Percentiles rank a stretch among this genome's conserved stretches.
These are phyloP conservation scores for Isoetes engelmannii DNA, from an alignment of 83 land plant genomes.

Conservation along the genomic window DNA sequence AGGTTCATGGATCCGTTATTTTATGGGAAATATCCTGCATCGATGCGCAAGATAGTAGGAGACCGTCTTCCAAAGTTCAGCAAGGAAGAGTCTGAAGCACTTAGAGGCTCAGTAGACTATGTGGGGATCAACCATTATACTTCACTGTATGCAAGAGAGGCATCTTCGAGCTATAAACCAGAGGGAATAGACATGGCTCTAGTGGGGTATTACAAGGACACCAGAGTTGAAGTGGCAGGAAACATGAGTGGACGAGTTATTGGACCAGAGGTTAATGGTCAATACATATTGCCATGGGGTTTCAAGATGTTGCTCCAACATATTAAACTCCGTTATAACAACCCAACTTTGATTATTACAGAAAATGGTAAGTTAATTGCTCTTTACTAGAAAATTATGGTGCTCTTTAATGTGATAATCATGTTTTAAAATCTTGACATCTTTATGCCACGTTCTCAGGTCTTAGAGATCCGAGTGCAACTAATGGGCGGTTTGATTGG, in stretches of 20 bases:
- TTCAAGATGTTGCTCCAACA: conserved; percentile 11
- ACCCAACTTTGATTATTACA: conserved; percentile 14
- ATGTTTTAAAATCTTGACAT: no score
- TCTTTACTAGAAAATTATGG: no score
- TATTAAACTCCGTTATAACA: conserved; percentile 16
- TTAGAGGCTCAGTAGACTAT: conserved; percentile 4
- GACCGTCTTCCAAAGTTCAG: conserved; percentile 5
- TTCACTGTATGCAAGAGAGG: not conserved
- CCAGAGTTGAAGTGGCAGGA: no score
- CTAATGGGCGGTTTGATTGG: no score
- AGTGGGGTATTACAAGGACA: no score
- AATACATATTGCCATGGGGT: conserved; percentile 15
- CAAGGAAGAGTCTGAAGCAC: not conserved
- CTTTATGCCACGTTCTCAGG: no score
- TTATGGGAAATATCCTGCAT: conserved; percentile 5
- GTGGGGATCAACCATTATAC: conserved; percentile 4
- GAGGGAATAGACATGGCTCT: no score
- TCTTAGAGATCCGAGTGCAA: no score
- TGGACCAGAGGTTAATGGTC: conserved; percentile 13
- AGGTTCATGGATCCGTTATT: conserved; percentile 11
- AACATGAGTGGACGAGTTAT: no score
- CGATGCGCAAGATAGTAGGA: conserved; percentile 8
- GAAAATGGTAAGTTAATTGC: conserved; percentile 15
- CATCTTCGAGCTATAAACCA: no score
- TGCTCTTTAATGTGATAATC: no score